phyloP scores from a whole-genome alignment of 371 early-diverging fungal species.

The Gilbertella persicaria region DNA sequence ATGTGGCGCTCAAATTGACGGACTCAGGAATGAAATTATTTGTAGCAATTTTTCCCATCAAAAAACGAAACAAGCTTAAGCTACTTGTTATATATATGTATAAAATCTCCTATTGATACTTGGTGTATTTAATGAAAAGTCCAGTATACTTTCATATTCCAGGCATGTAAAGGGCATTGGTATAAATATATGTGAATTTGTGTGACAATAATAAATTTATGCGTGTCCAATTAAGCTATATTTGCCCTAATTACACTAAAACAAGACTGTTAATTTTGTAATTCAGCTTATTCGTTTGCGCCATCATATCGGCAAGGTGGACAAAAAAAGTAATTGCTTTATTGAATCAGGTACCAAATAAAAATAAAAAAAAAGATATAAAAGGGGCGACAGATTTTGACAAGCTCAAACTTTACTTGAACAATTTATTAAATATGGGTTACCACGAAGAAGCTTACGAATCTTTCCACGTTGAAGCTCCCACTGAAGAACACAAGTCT shows the following conservation, averaged over 20 bases:
- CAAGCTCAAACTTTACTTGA: neutral
- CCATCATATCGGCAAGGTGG: neutral
- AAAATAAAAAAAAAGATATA: neutral
- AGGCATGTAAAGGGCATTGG: neutral
- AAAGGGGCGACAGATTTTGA: too few relatives aligned
- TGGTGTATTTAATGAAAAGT: too few relatives aligned
- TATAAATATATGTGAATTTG: too few relatives aligned
- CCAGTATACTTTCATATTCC: neutral
- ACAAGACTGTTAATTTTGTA: neutral
- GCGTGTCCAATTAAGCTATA: neutral
- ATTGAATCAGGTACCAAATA: neutral
- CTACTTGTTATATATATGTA: too few relatives aligned
- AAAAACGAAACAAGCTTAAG: too few relatives aligned
- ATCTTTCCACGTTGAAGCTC: constrained; percentile 11
- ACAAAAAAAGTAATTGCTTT: neutral
- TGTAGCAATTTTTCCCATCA: too few relatives aligned
- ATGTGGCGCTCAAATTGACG: too few relatives aligned
- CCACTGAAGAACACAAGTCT: constrained; percentile 26
- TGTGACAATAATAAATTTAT: neutral
- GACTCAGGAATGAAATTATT: too few relatives aligned
- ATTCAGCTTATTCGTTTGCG: neutral
- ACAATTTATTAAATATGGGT: constrained; percentile 16
- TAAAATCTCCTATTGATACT: too few relatives aligned
- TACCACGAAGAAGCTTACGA: constrained; percentile 45
- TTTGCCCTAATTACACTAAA: neutral